Evolutionary conservation across 2,329 filamentous ascomycete species (phyloP).

Genomic region (Cryphonectria nitschkei): DNA sequence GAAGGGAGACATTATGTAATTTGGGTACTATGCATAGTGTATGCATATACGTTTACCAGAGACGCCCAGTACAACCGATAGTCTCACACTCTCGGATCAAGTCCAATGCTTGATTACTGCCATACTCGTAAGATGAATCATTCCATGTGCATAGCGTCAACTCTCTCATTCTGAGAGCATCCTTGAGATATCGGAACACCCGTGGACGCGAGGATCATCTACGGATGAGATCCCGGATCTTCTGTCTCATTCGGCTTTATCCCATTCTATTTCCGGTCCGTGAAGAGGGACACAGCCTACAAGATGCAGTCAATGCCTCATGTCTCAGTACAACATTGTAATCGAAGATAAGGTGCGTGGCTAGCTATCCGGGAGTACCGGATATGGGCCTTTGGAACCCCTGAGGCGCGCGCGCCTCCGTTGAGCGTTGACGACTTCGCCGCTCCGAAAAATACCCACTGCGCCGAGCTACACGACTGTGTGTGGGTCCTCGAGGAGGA

Average conservation of each 20-base stretch:
- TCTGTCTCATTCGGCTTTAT: background rate
- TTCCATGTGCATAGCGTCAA: background rate
- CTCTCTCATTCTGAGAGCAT: too few species aligned
- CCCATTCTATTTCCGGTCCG: background rate
- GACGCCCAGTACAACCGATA: background rate
- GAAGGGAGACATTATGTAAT: background rate
- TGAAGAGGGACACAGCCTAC: background rate
- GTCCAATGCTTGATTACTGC: background rate
- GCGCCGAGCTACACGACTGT: background rate
- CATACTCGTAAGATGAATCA: background rate
- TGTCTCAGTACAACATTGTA: background rate
- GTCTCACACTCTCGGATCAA: background rate
- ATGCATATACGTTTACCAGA: background rate
- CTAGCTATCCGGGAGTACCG: background rate
- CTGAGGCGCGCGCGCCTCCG: background rate
- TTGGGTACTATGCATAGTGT: too few species aligned
- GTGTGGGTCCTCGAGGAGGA: background rate
- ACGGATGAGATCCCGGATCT: background rate
- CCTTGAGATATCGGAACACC: background rate
- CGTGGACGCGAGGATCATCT: background rate
- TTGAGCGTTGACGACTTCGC: background rate
- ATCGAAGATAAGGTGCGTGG: background rate
- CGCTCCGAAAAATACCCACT: background rate
- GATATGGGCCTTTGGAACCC: background rate
- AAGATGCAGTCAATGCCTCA: background rate